phyloP scores from a whole-genome alignment of 225 moss, liverwort and hornwort genomes.

The Takakia lepidozioides region DNA sequence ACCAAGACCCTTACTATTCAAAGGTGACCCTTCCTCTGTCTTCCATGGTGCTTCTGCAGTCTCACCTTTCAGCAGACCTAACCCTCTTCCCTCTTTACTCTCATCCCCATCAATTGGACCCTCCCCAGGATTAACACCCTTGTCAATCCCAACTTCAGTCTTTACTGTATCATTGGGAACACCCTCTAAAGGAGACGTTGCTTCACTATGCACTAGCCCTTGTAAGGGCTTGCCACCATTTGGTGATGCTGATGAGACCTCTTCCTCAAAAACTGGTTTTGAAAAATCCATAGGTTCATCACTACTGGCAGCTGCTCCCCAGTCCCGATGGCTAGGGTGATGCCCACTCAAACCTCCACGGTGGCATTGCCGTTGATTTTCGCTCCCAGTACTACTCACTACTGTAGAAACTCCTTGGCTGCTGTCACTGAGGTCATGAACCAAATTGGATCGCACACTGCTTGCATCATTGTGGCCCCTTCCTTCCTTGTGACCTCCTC shows the following conservation, averaged over 20 bases:
- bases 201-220: constrained; percentile 16
- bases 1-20: constrained; percentile 15
- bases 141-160: constrained; percentile 17
- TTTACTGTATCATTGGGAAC: constrained; percentile 30
- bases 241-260: constrained; percentile 39
- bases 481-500: constrained; percentile 41
- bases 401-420: constrained; percentile 35
- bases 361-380: constrained; percentile 34
- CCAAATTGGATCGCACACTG: constrained; percentile 16
- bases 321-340: constrained; percentile 68
- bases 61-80: constrained; percentile 24
- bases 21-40: neutral
- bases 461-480: constrained; percentile 30
- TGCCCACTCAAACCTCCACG: constrained; percentile 32
- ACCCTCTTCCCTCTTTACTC: constrained; percentile 16
- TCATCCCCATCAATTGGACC: constrained; percentile 20
- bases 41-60: neutral
- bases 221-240: constrained; percentile 14
- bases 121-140: constrained; percentile 27
- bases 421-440: constrained; percentile 30
- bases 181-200: constrained; percentile 20
- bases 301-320: constrained; percentile 90
- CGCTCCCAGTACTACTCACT: constrained; percentile 14
- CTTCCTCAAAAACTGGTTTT: constrained; percentile 98
- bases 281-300: constrained; percentile 99